Evolutionary conservation across 257 asterid species (phyloP), one percentile per base, ranked within the genome.

Genomic region (Henckelia pumila): DNA sequence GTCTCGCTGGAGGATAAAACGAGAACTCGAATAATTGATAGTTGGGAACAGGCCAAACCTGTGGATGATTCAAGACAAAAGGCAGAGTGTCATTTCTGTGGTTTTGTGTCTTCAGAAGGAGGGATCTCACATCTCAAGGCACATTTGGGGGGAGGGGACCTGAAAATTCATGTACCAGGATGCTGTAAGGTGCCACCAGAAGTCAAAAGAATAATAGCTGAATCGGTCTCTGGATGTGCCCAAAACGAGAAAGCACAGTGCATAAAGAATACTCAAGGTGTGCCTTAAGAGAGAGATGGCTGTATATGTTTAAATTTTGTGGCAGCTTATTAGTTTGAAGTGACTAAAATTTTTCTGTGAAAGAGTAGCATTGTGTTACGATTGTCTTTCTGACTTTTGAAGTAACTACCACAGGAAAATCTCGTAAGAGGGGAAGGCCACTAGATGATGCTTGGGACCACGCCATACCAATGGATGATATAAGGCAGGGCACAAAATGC

Each of bases 91-190:
- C 66, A 73, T 33, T 72, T 78, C 70, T 85, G 90, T 67, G 86
- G 88, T 64, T 85, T 73, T 76, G 55, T 82, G 56, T 82, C 88
- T 66, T 73, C 72, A 19, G 82, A 73, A 68, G 88, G 91, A 7
- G 91, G 91, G 59, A 80, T 82, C 75, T 82, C 91, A 40, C 88
- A 82, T 61, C 84, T 85, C 57, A 85, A 82, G 83, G 88, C 86
- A 30, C 91, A 85, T 78, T 76, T 85, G 64, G 86, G 83, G 24
- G 88, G 91, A 76, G 91, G 80, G 28, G 70, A 73, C 68, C 71
- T 81, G 7, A 73, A 66, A 73, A 74, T 75, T 56, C 83, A 69
- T 56, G 68, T 81, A 72, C 83, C 74, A 28, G 84, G 78, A 64
- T 85, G 90, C 60, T 23, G 67, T 33, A 74, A 80, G 69, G 88